Evolutionary conservation across 2,329 filamentous ascomycete species (phyloP), one percentile per base, ranked within the genome.

Genomic region (Colletotrichum australisinense): DNA sequence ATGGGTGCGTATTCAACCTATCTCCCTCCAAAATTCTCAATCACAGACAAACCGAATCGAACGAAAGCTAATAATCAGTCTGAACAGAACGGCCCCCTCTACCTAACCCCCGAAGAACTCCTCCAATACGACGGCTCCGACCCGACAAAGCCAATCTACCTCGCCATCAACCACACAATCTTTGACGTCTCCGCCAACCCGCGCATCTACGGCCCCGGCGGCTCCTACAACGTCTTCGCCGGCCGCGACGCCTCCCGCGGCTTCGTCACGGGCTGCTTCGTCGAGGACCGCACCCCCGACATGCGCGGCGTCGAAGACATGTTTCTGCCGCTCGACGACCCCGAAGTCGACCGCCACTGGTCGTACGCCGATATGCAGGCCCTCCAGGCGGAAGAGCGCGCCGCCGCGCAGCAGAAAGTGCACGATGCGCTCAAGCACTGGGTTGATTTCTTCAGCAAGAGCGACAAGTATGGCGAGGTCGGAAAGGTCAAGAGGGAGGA

Each of bases 191-290:
- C 90, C n/a, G 84, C 88, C 35, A 92, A 91, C 67, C 87, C 90
- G 77, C 83, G 88, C 82, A 86, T 93, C 83, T 97, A 97, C 85
- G 94, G 94, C 0, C 93, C 95, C 0, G 95, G 95, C 32, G 97
- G 95, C 5, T 91, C 91, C 49, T 99, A 99, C 87, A 88, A 92
- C 79, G 92, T 93, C 84, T 98, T 99, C 82, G 91, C 95, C 0
- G 97, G 96, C 74, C 88, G 89, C 75, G 97, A 99, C 83, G 95
- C 96, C 42, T 91, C 93, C 16, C 93, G 97, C 62, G 95, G 93
- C 24, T 99, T 95, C 83, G 92, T 99, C 11, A 98, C 97, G 2
- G 95, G 94, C 22, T 99, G 97, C 83, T 99, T 99, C 85, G 86
- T 90, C 52, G 93, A 95, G 75, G 97, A 99, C 86, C 87, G 92